Base-by-base conservation (phyloP, 2,329 filamentous ascomycete species). In the Coniochaeta ligniaria region DNA sequence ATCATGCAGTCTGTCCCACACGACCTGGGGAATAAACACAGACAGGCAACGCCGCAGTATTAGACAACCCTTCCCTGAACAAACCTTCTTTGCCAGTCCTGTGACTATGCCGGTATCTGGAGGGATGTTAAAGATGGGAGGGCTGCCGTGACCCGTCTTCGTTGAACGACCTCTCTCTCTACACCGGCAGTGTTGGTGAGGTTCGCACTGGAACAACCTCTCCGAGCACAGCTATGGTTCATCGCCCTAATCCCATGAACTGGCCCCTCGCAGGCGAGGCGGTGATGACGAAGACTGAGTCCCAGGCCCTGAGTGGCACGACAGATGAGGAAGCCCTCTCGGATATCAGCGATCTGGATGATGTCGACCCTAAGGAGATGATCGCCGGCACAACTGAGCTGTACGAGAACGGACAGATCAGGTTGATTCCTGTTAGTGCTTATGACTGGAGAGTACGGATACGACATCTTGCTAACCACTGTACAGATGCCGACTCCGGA, bases 401-500 rank as follows among this genome's bases (percentile, higher is more conserved):
- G 22, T 66, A 66, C 36, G 65, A 66, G 50, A 61, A 66, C 60
- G 64, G 65, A 16, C 59, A 66, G 43, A 57, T 66, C 50, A 62
- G 64, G 31, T 58, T 66, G 62, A 66, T 66, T 62, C 64, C 65
- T 28, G 65, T 66, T 38, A 41, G 63, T 62, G 26, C 8, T 17
- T 11, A 2, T 36, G 14, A 17, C 35, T 16, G 14, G 9, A 2
- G 14, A 26, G 20, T 45, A 2, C 33, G 6, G 5, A 6, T 26
- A 11, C n/a, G 8, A 26, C 9, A 14, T 6, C 6, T 45, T 31
- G 54, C 58, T 62, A 33, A 59, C 14, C 36, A 54, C 33, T 4
- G 11, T 17, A 2, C 26, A 66, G 65, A 70, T 67, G 62, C 71
- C 71, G 6, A 68, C 67, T 14, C 68, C 70, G 26, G 67, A 73